Base-by-base conservation (phyloP, 106 monocot genomes). In the Agapanthus africanus region DNA sequence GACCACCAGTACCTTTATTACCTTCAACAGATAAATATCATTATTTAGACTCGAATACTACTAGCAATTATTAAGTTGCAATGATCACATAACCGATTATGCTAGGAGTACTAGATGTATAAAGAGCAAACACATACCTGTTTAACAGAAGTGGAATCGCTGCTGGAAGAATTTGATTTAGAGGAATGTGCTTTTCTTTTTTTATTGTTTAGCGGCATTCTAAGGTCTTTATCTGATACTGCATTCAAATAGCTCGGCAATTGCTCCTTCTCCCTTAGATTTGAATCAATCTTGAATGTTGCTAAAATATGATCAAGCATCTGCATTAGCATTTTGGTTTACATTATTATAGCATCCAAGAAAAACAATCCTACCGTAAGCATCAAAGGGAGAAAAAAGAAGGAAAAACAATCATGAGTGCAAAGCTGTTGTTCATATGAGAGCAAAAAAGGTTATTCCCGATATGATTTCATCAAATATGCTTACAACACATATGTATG, bases 131-230 rank as follows among this genome's bases (percentile, higher is more conserved):
- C 2, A 38, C 10, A 54, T 64, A 77, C 77, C 65, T 71, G 64
- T 65, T 28, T 42, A 51, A 52, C 1, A 63, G 63, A 70, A 69
- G 18, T 19, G 19, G 51, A 70, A 63, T 49, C 27, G 31, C 31
- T 10, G 35, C 28, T 30, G 44, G 54, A 39, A 42, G 14, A 27
- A 42, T 57, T 66, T 28, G 35, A 7, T 0, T 31, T 46, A 0
- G 38, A 18, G 41, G 33, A 42, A n/a, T 44, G 25, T 72, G 78
- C 44, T 71, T 78, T 78, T 59, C 71, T 21, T 47, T 72, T 78
- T 56, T 21, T 72, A 36, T n/a, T 40, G 19, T 71, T 21, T 49
- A 23, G 16, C 28, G 56, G 25, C 7, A 30, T 40, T 25, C 22
- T 37, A 40, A 68, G 27, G 36, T 71, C 73, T 39, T 78, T 67